Base-by-base conservation (phyloP, 2,329 filamentous ascomycete species). In the Aspergillus vadensis region DNA sequence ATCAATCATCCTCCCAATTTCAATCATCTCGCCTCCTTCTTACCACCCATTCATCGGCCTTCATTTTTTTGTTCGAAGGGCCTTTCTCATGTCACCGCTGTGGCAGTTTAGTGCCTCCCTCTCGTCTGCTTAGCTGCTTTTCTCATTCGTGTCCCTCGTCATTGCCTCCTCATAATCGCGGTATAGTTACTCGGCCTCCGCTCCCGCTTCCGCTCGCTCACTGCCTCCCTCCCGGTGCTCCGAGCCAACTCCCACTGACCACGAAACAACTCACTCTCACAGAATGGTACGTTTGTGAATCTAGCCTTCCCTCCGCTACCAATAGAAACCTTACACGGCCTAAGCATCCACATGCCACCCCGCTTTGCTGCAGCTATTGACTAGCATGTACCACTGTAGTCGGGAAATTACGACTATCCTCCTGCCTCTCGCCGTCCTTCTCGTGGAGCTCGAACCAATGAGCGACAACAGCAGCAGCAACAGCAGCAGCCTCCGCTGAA, bases 351-450 rank as follows among this genome's bases (percentile, higher is more conserved):
- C n/a, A 15, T 21, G 27, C 54, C 41, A n/a, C 15, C 36, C 49
- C 47, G 47, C 23, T 27, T 30, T 15, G 27, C 52, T 49, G 58
- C 59, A 63, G 60, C 52, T 65, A 63, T 66, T 70, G 63, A 70
- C 67, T 47, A 48, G 59, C 62, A 62, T 57, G 14, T 44, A 53
- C 52, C 15, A 54, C 38, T 64, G 21, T 65, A 81, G 79, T 77
- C 79, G 60, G 76, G 74, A 54, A 79, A 77, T 59, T 76, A 78
- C 71, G 76, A 78, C 67, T 73, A 75, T 62, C 76, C 77, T 56
- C 74, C 75, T 56, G 76, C 76, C 55, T 76, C 75, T 57, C 72
- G 68, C 41, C 70, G 70, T 58, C 58, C 65, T 32, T 60, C 70
- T 62, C 69, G 69, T 62, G 63, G 65, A 63, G 58, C 49, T 47